Base-by-base conservation (phyloP, 2,329 filamentous ascomycete species). In the Ophiostoma sp. region DNA sequence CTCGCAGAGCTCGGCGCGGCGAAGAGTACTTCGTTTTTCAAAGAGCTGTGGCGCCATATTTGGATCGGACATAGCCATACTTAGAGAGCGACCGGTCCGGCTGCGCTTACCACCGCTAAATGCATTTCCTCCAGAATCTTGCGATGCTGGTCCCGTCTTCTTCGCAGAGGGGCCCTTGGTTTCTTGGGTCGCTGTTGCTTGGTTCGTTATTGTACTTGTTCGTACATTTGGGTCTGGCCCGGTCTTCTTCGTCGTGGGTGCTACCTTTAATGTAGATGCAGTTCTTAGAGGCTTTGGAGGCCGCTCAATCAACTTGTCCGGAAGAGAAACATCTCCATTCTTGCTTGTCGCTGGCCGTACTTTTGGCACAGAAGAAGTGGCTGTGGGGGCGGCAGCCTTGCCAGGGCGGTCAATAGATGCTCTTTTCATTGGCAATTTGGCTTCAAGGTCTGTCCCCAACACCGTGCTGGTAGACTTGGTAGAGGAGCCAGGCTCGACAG, bases 21-120 rank as follows among this genome's bases (percentile, higher is more conserved):
- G 79, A 40, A 74, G 72, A 8, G 77, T 70, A 9, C 77, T 79
- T 69, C 76, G 72, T 4, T 75, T 80, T 1, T 67, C 74, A 58
- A 85, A 82, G 9, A 79, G 69, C 63, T 78, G 82, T 0, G 79
- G 77, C 0, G 74, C 71, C 70, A 78, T 82, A 2, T 72, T 77
- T 8, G 79, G 72, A 73, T 86, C 80, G 14, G 73, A 73, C 69
- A 81, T 80, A 8, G 68, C 75, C 3, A 81, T 78, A 14, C 72
- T 73, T 3, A 85, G 74, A 3, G 60, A 63, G 1, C 68, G 60
- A 14, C 79, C 76, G 27, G 73, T 72, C 70, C 79, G 82, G 42
- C 73, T 75, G 40, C 72, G 74, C 68, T 76, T 82, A 1, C 83
- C 82, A 9, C 77, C 77, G 6, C 74, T 71, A 64, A 85, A 85